These are phyloP conservation scores for Krasilnikovozyma curviuscula DNA, from an alignment of 768 basidiomycete species.

Conservation along the genomic window DNA sequence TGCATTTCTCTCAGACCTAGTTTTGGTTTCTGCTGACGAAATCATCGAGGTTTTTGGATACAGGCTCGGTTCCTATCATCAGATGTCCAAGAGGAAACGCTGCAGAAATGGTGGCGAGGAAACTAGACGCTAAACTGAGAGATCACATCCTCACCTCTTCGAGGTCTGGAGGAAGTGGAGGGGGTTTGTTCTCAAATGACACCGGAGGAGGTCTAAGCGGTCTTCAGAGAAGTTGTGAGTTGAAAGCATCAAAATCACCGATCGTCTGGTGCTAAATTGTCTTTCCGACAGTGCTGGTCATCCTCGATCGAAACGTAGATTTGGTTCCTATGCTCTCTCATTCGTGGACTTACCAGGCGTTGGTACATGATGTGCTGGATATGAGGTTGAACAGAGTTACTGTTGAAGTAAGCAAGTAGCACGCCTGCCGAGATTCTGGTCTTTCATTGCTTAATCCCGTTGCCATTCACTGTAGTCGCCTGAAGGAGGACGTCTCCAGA, in stretches of 20 bases:
- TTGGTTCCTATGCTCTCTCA: conserved; percentile 82
- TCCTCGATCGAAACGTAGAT: conserved; percentile 87
- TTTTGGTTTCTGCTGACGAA: not conserved
- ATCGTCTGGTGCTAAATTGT: not conserved
- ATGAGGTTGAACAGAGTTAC: conserved; percentile 92
- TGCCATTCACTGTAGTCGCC: conserved; percentile 27
- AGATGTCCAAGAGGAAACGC: conserved; percentile 89
- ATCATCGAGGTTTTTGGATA: not conserved
- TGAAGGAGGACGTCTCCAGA: conserved; percentile 38
- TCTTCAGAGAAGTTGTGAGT: conserved; percentile 62
- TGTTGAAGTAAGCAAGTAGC: conserved; percentile 33
- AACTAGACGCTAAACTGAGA: conserved; percentile 74
- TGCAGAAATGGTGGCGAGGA: conserved; percentile 97
- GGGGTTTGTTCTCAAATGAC: conserved; percentile 59
- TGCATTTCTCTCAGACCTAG: not conserved
- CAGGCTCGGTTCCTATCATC: conserved; percentile 84
- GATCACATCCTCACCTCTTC: conserved; percentile 46
- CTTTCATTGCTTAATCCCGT: not conserved
- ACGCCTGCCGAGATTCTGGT: not conserved
- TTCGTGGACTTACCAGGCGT: conserved; percentile 97
- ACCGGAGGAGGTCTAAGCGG: conserved; percentile 46
- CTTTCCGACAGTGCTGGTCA: conserved; percentile 50
- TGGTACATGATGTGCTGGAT: conserved; percentile 90
- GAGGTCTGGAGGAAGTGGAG: conserved; percentile 8
- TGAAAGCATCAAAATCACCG: not conserved